Evolutionary conservation across 1,284 basidiomycete genomes (phyloP).

Genomic region (Peniophora sp.): DNA sequence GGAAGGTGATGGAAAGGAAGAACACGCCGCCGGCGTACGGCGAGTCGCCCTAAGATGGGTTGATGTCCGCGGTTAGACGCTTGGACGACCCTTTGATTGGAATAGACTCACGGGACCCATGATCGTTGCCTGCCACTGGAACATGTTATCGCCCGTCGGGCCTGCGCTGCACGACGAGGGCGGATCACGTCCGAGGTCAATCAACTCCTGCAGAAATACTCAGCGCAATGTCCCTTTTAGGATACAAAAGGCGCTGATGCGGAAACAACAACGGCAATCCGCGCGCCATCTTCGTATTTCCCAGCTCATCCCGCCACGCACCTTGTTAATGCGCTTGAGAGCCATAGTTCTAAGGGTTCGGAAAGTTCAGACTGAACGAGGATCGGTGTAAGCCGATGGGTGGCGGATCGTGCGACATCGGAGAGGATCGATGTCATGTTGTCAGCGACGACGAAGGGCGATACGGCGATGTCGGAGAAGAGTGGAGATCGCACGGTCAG

Average conservation of each 20-base stretch:
- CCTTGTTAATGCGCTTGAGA: conserved; percentile 99
- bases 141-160: conserved; percentile 93
- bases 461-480: neutral
- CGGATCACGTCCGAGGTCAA: conserved; percentile 95
- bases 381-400: neutral
- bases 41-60: conserved; percentile 72
- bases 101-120: conserved; percentile 78
- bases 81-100: conserved; percentile 3
- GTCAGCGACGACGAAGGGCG: conserved; percentile 1
- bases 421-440: conserved; percentile 9
- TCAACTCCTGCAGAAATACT: conserved; percentile 68
- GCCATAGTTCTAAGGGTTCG: conserved; percentile 54
- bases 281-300: no score
- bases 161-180: conserved; percentile 97
- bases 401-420: conserved; percentile 20
- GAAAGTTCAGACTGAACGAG: conserved; percentile 19
- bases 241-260: conserved; percentile 1
- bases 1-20: conserved; percentile 92
- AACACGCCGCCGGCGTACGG: conserved; percentile 96
- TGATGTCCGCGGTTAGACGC: conserved; percentile 22
- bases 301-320: conserved; percentile 25
- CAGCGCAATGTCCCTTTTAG: conserved; percentile 9
- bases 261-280: neutral
- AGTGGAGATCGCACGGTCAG: conserved; percentile 1
- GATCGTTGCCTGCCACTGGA: conserved; percentile 97